Conservation (phyloP, 2,329 filamentous ascomycete genomes). For the Fusarium sp. region DNA sequence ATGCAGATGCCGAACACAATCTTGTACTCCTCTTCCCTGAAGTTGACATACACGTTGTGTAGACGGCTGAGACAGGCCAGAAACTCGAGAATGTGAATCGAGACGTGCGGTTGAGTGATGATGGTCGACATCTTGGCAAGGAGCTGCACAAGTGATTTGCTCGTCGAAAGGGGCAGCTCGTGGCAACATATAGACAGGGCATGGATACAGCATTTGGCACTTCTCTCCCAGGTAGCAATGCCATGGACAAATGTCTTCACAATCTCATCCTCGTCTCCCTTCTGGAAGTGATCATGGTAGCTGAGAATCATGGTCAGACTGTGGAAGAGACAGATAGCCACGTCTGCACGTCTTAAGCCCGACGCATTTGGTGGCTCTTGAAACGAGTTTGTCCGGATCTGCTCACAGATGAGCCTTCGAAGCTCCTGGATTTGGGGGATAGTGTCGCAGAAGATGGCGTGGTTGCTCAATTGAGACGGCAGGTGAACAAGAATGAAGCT, state of each 20-base stretch:
- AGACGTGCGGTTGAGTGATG: constrained; percentile 90
- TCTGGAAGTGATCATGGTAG: constrained; percentile 85
- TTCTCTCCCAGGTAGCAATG: constrained; percentile 82
- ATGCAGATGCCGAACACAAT: constrained; percentile 96
- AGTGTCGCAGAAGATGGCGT: constrained; percentile 79
- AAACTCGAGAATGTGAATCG: constrained; percentile 95
- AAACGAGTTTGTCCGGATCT: constrained; percentile 78
- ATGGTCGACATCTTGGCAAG: constrained; percentile 94
- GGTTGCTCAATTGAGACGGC: constrained; percentile 87
- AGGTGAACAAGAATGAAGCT: constrained; percentile 88
- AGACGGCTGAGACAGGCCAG: constrained; percentile 86
- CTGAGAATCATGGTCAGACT: constrained; percentile 86
- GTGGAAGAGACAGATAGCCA: constrained; percentile 88
- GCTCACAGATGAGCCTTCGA: constrained; percentile 79
- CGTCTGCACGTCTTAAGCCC: constrained; percentile 83
- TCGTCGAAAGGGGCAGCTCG: constrained; percentile 86
- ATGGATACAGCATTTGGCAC: constrained; percentile 92
- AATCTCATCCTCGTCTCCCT: constrained; percentile 86
- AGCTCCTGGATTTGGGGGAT: constrained; percentile 78
- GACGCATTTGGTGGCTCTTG: constrained; percentile 81
- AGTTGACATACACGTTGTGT: constrained; percentile 84
- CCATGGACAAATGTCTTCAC: constrained; percentile 86
- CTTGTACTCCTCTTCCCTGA: constrained; percentile 89
- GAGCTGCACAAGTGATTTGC: constrained; percentile 83
- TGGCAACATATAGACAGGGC: constrained; percentile 94